Evolutionary conservation across 768 basidiomycete genomes (phyloP), one percentile per base, ranked within the genome.

Genomic region (Chalciporus piperatus): DNA sequence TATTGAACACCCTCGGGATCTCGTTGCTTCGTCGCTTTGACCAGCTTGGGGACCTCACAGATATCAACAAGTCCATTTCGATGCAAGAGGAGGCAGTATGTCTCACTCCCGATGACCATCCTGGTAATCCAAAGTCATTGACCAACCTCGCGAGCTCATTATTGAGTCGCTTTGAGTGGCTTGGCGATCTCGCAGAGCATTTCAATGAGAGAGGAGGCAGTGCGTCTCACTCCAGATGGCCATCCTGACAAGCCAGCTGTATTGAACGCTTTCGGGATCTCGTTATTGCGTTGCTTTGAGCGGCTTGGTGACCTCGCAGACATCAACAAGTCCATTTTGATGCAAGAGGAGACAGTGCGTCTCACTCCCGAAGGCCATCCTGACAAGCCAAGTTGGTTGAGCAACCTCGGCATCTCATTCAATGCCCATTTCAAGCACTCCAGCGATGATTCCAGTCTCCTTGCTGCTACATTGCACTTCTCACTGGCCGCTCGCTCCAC

Each of bases 241-340:
- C 42, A 50, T 43, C 10, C 16, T 6, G 9, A 50, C 22, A 50
- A 33, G 19, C 23, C 42, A 17, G 12, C 8, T 27, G 6, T 23
- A 9, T 22, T 50, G 23, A 20, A 33, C 35, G 44, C 44, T 20
- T 23, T 44, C 35, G 42, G 48, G 11, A 38, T 7, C 27, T 20
- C 41, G 11, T 37, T 50, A 17, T n/a, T 35, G 6, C 20, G 6
- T 8, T 16, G 63, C 54, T 57, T 45, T 13, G 41, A 30, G 13
- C 23, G 13, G 12, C 25, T 33, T n/a, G 27, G 43, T 19, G 28
- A 48, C 28, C n/a, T 48, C 14, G 28, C 45, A 3, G 42, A 42
- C 32, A 32, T 47, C 14, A 22, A 52, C n/a, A 43, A 41, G 7
- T 45, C 51, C 16, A 58, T 60, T 19, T 44, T 25, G 1, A 22